Conservation (phyloP, 768 basidiomycete species). For the Termitomyces sp. region DNA sequence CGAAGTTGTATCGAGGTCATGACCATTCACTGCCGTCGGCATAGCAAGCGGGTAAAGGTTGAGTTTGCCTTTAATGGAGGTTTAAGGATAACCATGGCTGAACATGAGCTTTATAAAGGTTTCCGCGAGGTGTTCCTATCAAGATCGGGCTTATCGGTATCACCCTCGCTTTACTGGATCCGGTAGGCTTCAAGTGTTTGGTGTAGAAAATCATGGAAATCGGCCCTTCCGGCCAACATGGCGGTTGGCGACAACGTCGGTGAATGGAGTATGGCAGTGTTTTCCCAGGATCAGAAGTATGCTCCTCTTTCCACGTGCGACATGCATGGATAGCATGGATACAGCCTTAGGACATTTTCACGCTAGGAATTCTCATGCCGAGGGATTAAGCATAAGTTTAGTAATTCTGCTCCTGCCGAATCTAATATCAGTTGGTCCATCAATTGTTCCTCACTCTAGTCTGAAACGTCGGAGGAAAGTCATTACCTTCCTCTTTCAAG, state of each 20-base stretch:
- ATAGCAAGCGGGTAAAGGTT: neutral
- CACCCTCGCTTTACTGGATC: neutral
- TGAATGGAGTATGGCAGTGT: slow-evolving; percentile 1
- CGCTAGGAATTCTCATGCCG: neutral
- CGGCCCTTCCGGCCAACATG: neutral
- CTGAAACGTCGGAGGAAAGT: neutral
- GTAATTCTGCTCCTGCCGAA: neutral
- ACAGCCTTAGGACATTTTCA: neutral
- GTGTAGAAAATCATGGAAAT: neutral
- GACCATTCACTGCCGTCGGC: slow-evolving; percentile 1
- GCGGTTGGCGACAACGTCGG: neutral
- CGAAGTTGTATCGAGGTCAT: slow-evolving; percentile 9
- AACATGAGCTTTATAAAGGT: neutral
- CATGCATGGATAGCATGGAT: neutral
- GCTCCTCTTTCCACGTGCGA: neutral
- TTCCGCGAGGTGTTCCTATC: neutral
- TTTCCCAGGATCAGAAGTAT: neutral
- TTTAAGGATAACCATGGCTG: neutral
- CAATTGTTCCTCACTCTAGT: neutral
- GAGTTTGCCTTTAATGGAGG: neutral
- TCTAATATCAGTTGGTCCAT: neutral
- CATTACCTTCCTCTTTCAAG: neutral
- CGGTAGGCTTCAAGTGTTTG: neutral
- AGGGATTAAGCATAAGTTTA: neutral
- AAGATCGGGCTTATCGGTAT: slow-evolving; percentile 4